These are phyloP conservation scores for Chalara sp. DNA, from an alignment of 2,329 filamentous ascomycete species.

Conservation along the genomic window DNA sequence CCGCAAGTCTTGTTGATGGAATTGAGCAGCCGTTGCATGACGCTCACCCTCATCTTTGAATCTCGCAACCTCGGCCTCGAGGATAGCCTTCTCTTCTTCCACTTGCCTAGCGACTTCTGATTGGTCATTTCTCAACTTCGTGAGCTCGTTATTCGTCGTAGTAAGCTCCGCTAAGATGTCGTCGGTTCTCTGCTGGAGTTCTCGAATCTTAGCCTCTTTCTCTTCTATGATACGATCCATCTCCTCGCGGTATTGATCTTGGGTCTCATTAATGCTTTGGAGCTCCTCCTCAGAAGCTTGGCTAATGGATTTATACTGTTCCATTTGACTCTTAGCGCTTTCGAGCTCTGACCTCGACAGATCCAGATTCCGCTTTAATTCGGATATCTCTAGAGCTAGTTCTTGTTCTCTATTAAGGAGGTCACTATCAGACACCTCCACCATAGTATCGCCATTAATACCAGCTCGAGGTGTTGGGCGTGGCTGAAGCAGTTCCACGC, in stretches of 20 bases:
- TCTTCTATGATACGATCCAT: conserved; percentile 68
- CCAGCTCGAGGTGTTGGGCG: conserved; percentile 59
- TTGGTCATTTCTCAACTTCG: conserved; percentile 71
- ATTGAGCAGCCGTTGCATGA: conserved; percentile 71
- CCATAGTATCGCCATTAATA: conserved; percentile 33
- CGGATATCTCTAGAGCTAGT: conserved; percentile 73
- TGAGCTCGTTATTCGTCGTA: conserved; percentile 76
- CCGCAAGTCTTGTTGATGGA: conserved; percentile 86
- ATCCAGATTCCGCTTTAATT: conserved; percentile 82
- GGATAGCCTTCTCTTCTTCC: conserved; percentile 74
- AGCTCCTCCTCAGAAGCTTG: conserved; percentile 84
- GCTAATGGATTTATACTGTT: conserved; percentile 84
- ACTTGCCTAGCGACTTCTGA: conserved; percentile 63
- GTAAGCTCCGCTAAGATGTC: conserved; percentile 79
- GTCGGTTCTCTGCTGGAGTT: conserved; percentile 76
- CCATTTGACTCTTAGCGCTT: conserved; percentile 70
- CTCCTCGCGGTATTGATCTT: conserved; percentile 84
- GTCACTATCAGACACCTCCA: conserved; percentile 34
- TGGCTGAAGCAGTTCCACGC: conserved; percentile 74
- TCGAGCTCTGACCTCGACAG: conserved; percentile 74
- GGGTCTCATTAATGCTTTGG: conserved; percentile 68
- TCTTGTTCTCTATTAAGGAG: conserved; percentile 66
- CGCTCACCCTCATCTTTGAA: conserved; percentile 80
- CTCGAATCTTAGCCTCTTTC: conserved; percentile 73
- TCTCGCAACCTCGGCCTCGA: conserved; percentile 72